Base-by-base conservation (phyloP, 2,329 filamentous ascomycete species). In the Phaeosphaeria sp. region DNA sequence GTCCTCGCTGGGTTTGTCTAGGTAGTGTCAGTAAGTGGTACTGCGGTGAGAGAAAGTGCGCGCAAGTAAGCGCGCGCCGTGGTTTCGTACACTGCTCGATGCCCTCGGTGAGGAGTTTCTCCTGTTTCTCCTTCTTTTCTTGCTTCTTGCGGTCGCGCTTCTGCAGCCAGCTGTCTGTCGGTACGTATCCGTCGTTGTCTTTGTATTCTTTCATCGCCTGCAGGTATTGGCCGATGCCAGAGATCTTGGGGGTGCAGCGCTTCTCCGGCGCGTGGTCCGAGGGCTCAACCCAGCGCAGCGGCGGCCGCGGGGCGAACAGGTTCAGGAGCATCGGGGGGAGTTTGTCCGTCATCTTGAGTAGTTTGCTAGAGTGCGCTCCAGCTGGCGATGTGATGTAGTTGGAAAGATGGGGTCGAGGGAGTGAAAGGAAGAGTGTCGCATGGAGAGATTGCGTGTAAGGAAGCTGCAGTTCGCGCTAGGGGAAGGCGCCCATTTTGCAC, bases 151-250 rank as follows among this genome's bases (percentile, higher is more conserved):
- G 89, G 78, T 96, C 92, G 80, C 91, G 90, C 71, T 86, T 85
- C 80, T 98, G 89, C 68, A 97, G 84, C 92, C 93, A 97, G 77
- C 93, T 96, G 80, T 98, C 95, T 1, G 92, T 96, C 3, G 93
- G 89, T 54, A 87, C 81, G 72, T 92, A 96, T 6, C 85, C 83
- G 64, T 93, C 89, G 10, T 89, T 89, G 67, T 92, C 87, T 75
- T 90, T 90, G 80, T 96, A 94, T 52, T 91, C 87, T 59, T 89
- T 82, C 39, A 96, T 81, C 22, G 88, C 88, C 18, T 89, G 85
- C 21, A 98, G 82, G 72, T 87, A 97, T 49, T 87, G 84, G 21
- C 88, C 92, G 57, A 98, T 77, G 52, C 92, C 92, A 21, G 83
- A 82, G 63, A 97, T 87, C 53, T 85, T 81, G 60, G 89, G 86